Conservation (phyloP, 2,329 filamentous ascomycete species). For the Tolypocladium ovalisporum region DNA sequence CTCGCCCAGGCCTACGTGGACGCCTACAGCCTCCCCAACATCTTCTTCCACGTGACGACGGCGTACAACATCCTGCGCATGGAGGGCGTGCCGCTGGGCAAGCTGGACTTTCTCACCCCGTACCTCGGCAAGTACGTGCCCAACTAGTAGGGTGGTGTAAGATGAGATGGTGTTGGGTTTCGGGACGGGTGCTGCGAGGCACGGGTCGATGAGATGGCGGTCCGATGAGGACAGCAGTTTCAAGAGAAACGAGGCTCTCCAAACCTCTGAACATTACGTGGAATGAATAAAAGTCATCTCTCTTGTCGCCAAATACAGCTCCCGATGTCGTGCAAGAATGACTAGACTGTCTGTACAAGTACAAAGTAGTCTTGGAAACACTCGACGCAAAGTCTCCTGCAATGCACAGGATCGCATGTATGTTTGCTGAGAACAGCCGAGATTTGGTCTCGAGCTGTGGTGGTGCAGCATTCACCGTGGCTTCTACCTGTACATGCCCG, state of each 20-base stretch:
- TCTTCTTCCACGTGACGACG: constrained; percentile 52
- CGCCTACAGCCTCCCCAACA: constrained; percentile 43
- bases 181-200: neutral
- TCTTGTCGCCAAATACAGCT: neutral
- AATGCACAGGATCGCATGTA: too few relatives aligned
- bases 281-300: neutral
- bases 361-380: too few relatives aligned
- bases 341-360: too few relatives aligned
- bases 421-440: too few relatives aligned
- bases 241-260: neutral
- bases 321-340: neutral
- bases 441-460: neutral
- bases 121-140: constrained; percentile 18
- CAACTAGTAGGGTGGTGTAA: neutral
- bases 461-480: neutral
- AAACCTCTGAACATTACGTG: neutral
- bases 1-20: constrained; percentile 29
- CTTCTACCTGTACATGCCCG: too few relatives aligned
- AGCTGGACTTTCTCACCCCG: constrained; percentile 38
- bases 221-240: neutral
- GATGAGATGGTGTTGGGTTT: neutral
- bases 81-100: constrained; percentile 51
- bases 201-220: neutral
- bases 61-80: constrained; percentile 50
- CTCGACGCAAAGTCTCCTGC: too few relatives aligned